Conservation (phyloP, 2,329 filamentous ascomycete genomes). For the Colletotrichum sp. region DNA sequence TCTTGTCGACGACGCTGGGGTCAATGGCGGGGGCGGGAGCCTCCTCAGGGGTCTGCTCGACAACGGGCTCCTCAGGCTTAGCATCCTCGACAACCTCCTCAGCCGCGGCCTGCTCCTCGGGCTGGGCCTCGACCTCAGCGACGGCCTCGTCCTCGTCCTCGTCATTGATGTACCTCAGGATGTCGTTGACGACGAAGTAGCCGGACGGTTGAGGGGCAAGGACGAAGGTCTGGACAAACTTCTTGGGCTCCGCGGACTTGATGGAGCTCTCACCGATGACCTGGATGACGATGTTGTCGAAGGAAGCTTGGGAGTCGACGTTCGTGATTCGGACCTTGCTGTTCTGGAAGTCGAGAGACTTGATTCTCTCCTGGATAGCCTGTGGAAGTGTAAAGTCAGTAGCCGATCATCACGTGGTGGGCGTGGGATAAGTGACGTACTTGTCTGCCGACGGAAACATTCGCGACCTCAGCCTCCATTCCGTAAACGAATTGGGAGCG, state of each 20-base stretch:
- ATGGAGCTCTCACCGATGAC: slow-evolving; percentile 98
- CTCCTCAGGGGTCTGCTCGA: slow-evolving; percentile 29
- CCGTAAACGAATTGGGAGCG: slow-evolving; percentile 94
- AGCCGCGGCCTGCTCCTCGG: slow-evolving; percentile 36
- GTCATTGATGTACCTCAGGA: slow-evolving; percentile 91
- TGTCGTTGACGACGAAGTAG: slow-evolving; percentile 98
- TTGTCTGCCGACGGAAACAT: slow-evolving; percentile 85
- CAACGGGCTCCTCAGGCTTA: slow-evolving; percentile 31
- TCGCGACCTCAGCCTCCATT: slow-evolving; percentile 85
- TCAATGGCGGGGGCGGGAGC: slow-evolving; percentile 39
- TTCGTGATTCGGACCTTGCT: slow-evolving; percentile 99
- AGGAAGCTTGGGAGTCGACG: slow-evolving; percentile 93
- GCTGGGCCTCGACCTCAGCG: slow-evolving; percentile 36
- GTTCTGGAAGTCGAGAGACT: slow-evolving; percentile 91
- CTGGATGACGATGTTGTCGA: slow-evolving; percentile 93
- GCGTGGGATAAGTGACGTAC: slow-evolving; percentile 55
- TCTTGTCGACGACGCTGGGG: slow-evolving; percentile 69
- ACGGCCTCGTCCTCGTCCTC: slow-evolving; percentile 74
- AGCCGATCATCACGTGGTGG: slow-evolving; percentile 12
- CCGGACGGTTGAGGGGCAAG: slow-evolving; percentile 95
- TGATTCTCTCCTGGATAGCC: slow-evolving; percentile 95
- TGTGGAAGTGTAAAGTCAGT: slow-evolving; percentile 38
- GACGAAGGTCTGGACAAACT: slow-evolving; percentile 98
- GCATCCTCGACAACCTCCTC: slow-evolving; percentile 53
- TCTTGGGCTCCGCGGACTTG: slow-evolving; percentile 88